Conservation (phyloP, 2,329 filamentous ascomycete species). For the Penicillium sp. region DNA sequence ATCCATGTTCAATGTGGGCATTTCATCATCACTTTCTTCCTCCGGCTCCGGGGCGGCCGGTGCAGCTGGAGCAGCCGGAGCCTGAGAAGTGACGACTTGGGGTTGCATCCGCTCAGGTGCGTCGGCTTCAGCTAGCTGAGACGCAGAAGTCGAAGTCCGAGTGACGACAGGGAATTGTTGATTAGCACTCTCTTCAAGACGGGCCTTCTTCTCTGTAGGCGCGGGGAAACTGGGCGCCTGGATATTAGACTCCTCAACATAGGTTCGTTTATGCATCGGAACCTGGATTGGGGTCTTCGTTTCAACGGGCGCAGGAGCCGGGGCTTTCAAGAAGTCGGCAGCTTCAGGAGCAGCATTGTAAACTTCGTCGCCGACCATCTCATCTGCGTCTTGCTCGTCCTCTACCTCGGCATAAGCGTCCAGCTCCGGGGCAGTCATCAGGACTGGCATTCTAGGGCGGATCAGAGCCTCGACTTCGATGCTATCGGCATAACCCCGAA, state of each 20-base stretch:
- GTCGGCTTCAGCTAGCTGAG: conserved; percentile 10
- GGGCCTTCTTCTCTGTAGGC: conserved; percentile 30
- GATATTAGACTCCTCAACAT: conserved; percentile 24
- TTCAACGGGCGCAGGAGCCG: conserved; percentile 11
- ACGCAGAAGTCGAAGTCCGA: conserved; percentile 3
- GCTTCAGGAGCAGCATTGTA: conserved; percentile 16
- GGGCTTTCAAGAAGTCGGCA: conserved; percentile 28
- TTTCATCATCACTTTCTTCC: conserved; percentile 50
- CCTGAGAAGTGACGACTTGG: conserved; percentile 12
- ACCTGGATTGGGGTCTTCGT: conserved; percentile 9
- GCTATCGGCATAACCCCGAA: conserved; percentile 63
- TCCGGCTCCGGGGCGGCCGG: conserved; percentile 22
- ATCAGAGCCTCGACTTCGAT: conserved; percentile 70
- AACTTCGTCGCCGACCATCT: conserved; percentile 11
- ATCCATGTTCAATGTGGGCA: conserved; percentile 50
- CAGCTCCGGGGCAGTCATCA: conserved; percentile 33
- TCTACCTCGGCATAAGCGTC: conserved; percentile 28
- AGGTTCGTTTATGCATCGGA: conserved; percentile 30
- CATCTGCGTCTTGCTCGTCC: conserved; percentile 34
- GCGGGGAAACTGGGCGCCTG: conserved; percentile 1
- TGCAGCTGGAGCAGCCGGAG: conserved; percentile 11
- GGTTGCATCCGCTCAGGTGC: conserved; percentile 6
- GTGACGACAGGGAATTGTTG: conserved; percentile 1
- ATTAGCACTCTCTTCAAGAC: conserved; percentile 26
- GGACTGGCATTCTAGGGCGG: conserved; percentile 52